phyloP scores from a whole-genome alignment of 192 early-diverging fungal species.

The Paraglomus brasilianum region DNA sequence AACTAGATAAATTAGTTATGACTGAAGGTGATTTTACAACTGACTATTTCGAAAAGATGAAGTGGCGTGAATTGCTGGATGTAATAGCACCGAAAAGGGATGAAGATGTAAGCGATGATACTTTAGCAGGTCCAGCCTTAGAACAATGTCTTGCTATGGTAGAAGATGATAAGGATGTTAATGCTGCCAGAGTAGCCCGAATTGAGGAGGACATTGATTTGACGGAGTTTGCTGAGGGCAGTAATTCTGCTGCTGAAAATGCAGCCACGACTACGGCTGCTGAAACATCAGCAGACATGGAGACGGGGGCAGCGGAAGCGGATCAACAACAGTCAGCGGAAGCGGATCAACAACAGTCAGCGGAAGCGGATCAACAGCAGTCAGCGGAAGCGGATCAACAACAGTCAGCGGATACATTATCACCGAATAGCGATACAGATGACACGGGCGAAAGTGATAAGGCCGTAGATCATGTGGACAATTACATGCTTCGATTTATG shows the following conservation, averaged over 20 bases:
- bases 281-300: constrained; percentile 22
- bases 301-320: constrained; percentile 2
- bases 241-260: constrained; percentile 35
- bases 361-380: constrained; percentile 23
- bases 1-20: constrained; percentile 78
- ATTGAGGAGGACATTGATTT: constrained; percentile 61
- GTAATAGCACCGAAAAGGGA: constrained; percentile 39
- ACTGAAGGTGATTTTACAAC: constrained; percentile 76
- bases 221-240: constrained; percentile 58
- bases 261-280: constrained; percentile 38
- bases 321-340: constrained; percentile 27
- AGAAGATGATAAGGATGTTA: constrained; percentile 65
- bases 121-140: constrained; percentile 41
- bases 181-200: constrained; percentile 52
- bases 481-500: constrained; percentile 69
- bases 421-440: constrained; percentile 5
- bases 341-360: constrained; percentile 27
- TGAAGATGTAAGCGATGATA: constrained; percentile 33
- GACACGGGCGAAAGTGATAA: constrained; percentile 36
- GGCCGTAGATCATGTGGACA: constrained; percentile 64
- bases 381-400: constrained; percentile 22
- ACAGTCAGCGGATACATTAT: constrained; percentile 29
- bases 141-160: constrained; percentile 61
- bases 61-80: constrained; percentile 55
- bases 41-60: constrained; percentile 59